Evolutionary conservation across 2,329 filamentous ascomycete species (phyloP).

Genomic region (Alternaria incomplexa): DNA sequence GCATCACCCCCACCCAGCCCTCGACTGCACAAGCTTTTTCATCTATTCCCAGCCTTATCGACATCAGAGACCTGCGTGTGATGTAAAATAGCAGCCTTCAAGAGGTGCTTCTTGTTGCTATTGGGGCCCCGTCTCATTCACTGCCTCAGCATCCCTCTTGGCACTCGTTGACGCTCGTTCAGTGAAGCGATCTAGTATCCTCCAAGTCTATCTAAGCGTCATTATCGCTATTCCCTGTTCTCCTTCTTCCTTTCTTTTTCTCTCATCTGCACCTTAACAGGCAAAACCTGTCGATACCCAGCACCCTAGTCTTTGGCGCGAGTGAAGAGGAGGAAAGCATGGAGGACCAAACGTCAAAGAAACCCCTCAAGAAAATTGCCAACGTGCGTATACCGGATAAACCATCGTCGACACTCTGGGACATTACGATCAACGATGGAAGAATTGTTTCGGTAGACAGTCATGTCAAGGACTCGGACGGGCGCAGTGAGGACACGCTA

Average conservation of each 20-base stretch:
- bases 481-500: conserved; percentile 43
- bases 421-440: conserved; percentile 44
- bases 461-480: conserved; percentile 23
- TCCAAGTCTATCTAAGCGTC: conserved; percentile 15
- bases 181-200: conserved; percentile 7
- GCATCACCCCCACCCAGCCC: conserved; percentile 26
- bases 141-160: conserved; percentile 16
- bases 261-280: too few relatives aligned
- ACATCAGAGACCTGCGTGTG: background rate
- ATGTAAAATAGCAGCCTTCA: background rate
- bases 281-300: background rate
- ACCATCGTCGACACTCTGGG: conserved; percentile 43
- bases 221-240: conserved; percentile 11
- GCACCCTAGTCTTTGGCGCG: background rate
- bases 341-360: conserved; percentile 10
- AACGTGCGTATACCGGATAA: conserved; percentile 45
- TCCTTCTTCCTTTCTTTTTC: conserved; percentile 35
- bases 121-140: conserved; percentile 10
- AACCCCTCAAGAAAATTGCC: conserved; percentile 34
- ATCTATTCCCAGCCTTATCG: conserved; percentile 4
- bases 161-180: conserved; percentile 12
- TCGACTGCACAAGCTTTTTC: conserved; percentile 2
- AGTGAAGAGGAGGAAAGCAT: conserved; percentile 3
- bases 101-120: conserved; percentile 5
- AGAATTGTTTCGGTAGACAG: conserved; percentile 41